Percentiles rank a stretch among this genome's conserved stretches.
phyloP scores from a whole-genome alignment of 257 asterid species.

The Jacaranda copaia region DNA sequence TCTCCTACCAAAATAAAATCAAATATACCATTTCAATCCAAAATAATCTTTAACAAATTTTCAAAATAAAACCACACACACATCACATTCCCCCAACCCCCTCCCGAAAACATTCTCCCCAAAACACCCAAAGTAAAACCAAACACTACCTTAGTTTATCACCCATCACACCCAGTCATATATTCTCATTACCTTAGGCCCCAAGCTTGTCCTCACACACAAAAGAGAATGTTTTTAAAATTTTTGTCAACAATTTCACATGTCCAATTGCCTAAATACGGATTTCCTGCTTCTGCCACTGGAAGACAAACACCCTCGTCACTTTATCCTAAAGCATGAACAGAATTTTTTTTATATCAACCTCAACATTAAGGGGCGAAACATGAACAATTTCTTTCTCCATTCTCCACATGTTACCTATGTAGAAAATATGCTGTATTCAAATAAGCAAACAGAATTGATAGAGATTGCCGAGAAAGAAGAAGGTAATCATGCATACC shows the following conservation, averaged over 20 bases:
- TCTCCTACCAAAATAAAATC: too few species aligned
- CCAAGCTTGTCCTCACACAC: constrained; percentile 19
- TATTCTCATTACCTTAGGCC: not conserved
- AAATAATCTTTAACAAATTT: too few species aligned
- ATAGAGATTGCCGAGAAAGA: constrained; percentile 1
- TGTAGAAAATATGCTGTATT: constrained; percentile 11
- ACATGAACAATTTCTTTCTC: constrained; percentile 10
- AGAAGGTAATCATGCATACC: constrained; percentile 61
- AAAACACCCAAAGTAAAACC: too few species aligned
- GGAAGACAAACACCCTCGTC: constrained; percentile 6
- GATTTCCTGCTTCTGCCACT: constrained; percentile 21
- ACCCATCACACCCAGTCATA: too few species aligned
- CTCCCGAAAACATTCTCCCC: too few species aligned
- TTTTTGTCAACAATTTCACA: constrained; percentile 7
- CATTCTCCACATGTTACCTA: constrained; percentile 3
- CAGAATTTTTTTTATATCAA: not conserved
- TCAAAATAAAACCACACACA: too few species aligned
- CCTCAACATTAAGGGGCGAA: not conserved
- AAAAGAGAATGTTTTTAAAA: not conserved
- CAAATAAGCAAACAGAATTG: constrained; percentile 19
- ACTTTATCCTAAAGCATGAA: constrained; percentile 1
- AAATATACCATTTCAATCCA: too few species aligned
- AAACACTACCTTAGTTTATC: too few species aligned
- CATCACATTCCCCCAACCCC: too few species aligned
- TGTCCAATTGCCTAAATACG: not conserved